Evolutionary conservation across 2,329 filamentous ascomycete genomes (phyloP).

Genomic region (Sordariomycetes sp.): DNA sequence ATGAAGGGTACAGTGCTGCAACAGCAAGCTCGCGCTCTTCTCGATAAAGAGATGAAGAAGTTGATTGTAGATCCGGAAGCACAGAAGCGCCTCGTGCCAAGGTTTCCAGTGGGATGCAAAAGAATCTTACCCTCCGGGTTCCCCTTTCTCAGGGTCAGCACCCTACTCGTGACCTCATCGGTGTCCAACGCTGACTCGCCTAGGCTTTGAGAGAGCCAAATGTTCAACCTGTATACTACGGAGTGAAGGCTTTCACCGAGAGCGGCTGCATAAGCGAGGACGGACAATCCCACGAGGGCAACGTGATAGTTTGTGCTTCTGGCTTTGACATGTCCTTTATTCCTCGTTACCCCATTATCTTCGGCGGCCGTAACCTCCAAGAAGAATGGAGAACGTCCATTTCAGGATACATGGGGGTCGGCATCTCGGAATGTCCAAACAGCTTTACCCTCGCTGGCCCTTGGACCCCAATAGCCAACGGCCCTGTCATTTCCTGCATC

Average conservation of each 20-base stretch:
- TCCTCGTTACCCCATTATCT: constrained; percentile 32
- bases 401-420: constrained; percentile 17
- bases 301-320: constrained; percentile 13
- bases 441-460: constrained; percentile 22
- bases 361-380: constrained; percentile 20
- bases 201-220: too few relatives aligned
- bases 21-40: too few relatives aligned
- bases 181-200: too few relatives aligned
- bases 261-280: too few relatives aligned
- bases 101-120: too few relatives aligned
- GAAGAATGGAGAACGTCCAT: constrained; percentile 16
- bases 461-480: constrained; percentile 22
- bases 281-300: constrained; percentile 5
- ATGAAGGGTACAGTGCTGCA: constrained; percentile 2
- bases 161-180: too few relatives aligned
- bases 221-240: too few relatives aligned
- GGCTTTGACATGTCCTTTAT: constrained; percentile 15
- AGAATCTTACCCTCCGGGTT: constrained; percentile 2
- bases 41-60: too few relatives aligned
- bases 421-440: constrained; percentile 15
- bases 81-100: too few relatives aligned
- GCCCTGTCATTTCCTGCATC: too few relatives aligned
- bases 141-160: constrained; percentile 1
- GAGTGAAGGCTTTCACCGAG: constrained; percentile 17
- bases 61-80: too few relatives aligned